A percentile compares a stretch with the other conserved stretches of the same genome.
Conservation (phyloP, 2,329 filamentous ascomycete genomes). For the Endoconidiophora polonica region DNA sequence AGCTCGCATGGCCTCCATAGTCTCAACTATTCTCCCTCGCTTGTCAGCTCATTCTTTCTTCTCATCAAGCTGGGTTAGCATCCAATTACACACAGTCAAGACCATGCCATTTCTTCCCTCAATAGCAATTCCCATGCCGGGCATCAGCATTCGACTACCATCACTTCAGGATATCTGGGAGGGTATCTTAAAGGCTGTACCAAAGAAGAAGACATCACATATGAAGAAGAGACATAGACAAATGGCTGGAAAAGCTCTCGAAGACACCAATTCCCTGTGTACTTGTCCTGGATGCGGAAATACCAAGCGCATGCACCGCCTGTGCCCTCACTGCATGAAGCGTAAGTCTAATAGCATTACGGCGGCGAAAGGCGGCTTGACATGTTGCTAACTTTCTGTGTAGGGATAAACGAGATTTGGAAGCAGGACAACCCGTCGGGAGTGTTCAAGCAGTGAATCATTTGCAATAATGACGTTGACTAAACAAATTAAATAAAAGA, state of each 20-base stretch:
- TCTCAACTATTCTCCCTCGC: slow-evolving; percentile 5
- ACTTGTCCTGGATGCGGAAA: slow-evolving; percentile 80
- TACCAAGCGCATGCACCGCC: slow-evolving; percentile 69
- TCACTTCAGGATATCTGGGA: slow-evolving; percentile 76
- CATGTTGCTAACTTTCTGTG: background rate
- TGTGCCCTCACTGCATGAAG: slow-evolving; percentile 75
- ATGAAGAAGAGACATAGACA: slow-evolving; percentile 87
- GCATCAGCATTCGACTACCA: slow-evolving; percentile 37
- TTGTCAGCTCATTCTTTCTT: slow-evolving; percentile 3
- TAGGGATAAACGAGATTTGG: slow-evolving; percentile 15
- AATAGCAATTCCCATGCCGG: slow-evolving; percentile 41
- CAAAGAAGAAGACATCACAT: slow-evolving; percentile 97
- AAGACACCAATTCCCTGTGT: slow-evolving; percentile 77
- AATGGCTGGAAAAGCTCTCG: slow-evolving; percentile 86
- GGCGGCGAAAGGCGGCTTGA: background rate
- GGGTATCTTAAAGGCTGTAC: slow-evolving; percentile 75
- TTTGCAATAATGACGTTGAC: background rate
- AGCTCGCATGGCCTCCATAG: slow-evolving; percentile 7
- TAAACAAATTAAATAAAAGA: background rate
- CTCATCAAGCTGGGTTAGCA: slow-evolving; percentile 4
- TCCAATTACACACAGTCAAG: slow-evolving; percentile 7
- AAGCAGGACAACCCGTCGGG: slow-evolving; percentile 14
- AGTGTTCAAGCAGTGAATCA: slow-evolving; percentile 11
- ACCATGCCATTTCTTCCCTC: slow-evolving; percentile 31
- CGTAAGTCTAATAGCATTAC: slow-evolving; percentile 36